Base-by-base conservation (phyloP, 306 rosid species). In the Benincasa hispida region DNA sequence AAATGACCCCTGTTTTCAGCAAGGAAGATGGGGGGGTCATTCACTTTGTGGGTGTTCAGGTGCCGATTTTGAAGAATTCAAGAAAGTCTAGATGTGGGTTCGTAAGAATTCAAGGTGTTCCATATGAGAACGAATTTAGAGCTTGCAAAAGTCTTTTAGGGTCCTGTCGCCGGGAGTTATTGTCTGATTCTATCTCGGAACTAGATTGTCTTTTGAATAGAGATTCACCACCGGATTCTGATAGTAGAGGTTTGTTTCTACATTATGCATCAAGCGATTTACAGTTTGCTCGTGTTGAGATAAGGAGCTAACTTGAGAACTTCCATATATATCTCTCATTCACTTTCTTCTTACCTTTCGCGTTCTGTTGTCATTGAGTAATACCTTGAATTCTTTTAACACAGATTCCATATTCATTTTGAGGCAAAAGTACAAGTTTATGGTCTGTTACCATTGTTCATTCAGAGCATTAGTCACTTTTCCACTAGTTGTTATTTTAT, bases 31-130 rank as follows among this genome's bases (percentile, higher is more conserved):
- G 96, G 14, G 76, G 81, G 66, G 89, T 92, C 45, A 82, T 84
- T 45, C 91, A 92, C 76, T 94, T 94, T 39, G 87, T 94, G 45
- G 96, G 87, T 25, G 96, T 92, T 82, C 99, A 94, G 82, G 88
- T 92, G 8, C 96, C 93, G 3, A 45, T 91, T 65, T 32, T 34
- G 58, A 79, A 78, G 77, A 76, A 69, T 60, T 55, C 74, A 47
- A 66, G 85, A 84, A 39, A 77, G 48, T 75, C 81, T 24, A 76
- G 68, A 37, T 45, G 83, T 76, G 84, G 78, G 76, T 54, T 54
- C 50, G 35, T 62, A 9, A 82, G 82, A 75, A 79, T 60, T 56
- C 86, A 83, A 25, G 84, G 41, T 74, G 45, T 35, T 47, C 78
- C 78, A 59, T 27, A 77, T 1, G 84, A 62, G 25, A 86, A 79